Base-by-base conservation (phyloP, 225 moss, liverwort and hornwort species). In the Marchantia paleacea region DNA sequence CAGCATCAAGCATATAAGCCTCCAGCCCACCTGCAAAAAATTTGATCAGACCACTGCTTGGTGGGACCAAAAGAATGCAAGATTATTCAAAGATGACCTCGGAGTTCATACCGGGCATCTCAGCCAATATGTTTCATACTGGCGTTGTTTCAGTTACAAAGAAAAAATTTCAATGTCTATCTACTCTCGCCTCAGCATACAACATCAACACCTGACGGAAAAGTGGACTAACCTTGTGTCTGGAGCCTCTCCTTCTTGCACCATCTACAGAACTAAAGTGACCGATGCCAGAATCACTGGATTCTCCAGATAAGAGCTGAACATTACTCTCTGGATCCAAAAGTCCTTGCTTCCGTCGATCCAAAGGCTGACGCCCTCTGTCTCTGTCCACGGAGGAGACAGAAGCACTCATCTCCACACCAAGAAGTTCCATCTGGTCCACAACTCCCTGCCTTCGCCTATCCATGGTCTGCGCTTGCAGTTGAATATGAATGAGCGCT, bases 1-100 rank as follows among this genome's bases (percentile, higher is more conserved):
- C 69, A 80, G 55, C 86, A 86, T 82, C 84, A 86, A 80, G 69
- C 79, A 67, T 67, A 84, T 52, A 68, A 82, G 76, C 78, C 81
- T 84, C 89, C 89, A 89, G 69, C 83, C 73, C 78, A 84, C 83
- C 89, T 89, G 77, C 57, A 47, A 39, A 31, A 77, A 63, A 19
- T 73, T 73, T 28, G 55, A 75, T 54, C 54, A 29, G 26, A 29
- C 29, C 74, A 55, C 70, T 49, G 49, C 70, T 70, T 29, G 19
- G 22, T 49, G 22, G 52, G 74, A 53, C 53, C 24, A 52, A 28
- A 3, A 30, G 15, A 50, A 61, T 25, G 52, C 14, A 75, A 53
- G 7, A 14, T 1, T 11, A 19, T 20, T 12, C 14, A 54, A 8
- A 26, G 24, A 14, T 55, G 15, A 75, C 54, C 28, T 75, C 53